Conservation (phyloP, 1,284 basidiomycete species). For the Ceratobasidium sp. region DNA sequence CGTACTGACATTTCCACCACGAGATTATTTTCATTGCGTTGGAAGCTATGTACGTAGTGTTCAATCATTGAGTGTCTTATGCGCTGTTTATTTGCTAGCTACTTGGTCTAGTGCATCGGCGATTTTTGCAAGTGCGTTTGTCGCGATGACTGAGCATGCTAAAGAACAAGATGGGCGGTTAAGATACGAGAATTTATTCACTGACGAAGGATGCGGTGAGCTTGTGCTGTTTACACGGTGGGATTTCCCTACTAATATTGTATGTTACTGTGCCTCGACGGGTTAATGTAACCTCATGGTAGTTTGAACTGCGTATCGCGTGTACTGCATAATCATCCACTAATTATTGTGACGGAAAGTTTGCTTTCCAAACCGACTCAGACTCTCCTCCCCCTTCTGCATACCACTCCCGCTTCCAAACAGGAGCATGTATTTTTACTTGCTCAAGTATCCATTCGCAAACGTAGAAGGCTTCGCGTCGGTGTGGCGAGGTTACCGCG, state of each 20-base stretch:
- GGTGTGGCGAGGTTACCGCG: slow-evolving; percentile 85
- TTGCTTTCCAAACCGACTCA: slow-evolving; percentile 43
- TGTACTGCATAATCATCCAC: not conserved
- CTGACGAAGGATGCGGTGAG: no score
- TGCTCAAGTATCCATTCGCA: slow-evolving; percentile 86
- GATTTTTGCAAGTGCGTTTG: slow-evolving; percentile 1
- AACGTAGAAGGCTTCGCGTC: slow-evolving; percentile 80
- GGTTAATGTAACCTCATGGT: not conserved
- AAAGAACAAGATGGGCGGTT: not conserved
- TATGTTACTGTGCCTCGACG: not conserved
- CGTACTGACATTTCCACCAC: not conserved
- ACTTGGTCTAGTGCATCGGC: not conserved
- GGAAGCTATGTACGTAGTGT: slow-evolving; percentile 1
- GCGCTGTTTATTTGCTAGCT: not conserved
- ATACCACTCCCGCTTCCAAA: slow-evolving; percentile 92
- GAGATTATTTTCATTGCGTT: slow-evolving; percentile 17
- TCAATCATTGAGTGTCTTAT: not conserved
- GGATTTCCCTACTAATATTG: no score
- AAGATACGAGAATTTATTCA: no score
- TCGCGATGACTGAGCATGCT: not conserved
- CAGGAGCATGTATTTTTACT: slow-evolving; percentile 82
- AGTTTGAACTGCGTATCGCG: not conserved
- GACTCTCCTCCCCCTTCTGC: slow-evolving; percentile 40
- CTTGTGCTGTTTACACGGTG: no score
- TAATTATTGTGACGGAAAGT: slow-evolving; percentile 41